Base-by-base conservation (phyloP, 2,329 filamentous ascomycete species). In the Cercospora sp. region DNA sequence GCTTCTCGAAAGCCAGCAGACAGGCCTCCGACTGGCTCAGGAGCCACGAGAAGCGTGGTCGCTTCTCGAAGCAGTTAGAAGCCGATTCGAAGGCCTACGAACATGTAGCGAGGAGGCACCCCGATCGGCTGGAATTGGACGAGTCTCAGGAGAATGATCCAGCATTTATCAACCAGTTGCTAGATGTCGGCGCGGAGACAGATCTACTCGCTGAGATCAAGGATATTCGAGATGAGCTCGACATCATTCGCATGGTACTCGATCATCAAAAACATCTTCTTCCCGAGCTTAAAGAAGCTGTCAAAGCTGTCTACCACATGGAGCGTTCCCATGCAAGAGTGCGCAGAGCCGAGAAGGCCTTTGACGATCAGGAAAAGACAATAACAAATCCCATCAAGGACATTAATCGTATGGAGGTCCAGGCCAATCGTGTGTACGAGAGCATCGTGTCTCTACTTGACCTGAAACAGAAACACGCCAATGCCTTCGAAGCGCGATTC, bases 401-500 rank as follows among this genome's bases (percentile, higher is more conserved):
- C 68, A 82, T 90, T n/a, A 82, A 84, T 36, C 82, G 87, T 16
- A 90, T 90, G 88, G 85, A 88, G 73, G 84, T 84, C 61, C 88
- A 89, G 75, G 87, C 88, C 0, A 82, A 85, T 66, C 82, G 84
- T 23, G 86, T 89, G 68, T 89, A 89, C 73, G 79, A 83, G 53
- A 85, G 83, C 66, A 84, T 90, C 55, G 88, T 85, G 0, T 85
- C 90, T 71, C 79, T 90, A 5, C 84, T 91, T 0, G 88, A 90
- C 70, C 82, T 90, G 0, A 91, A 91, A 73, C 88, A 91, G 73
- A 90, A 90, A 76, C 88, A 90, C 67, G 88, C 87, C 70, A 90
- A 90, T 77, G 87, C 87, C 0, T 85, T 89, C 58, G 88, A 90
- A 74, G 88, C 88, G 1, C 84, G 88, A 2, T 89, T 86, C 63